These are phyloP conservation scores for Prunus salicina DNA, from an alignment of 306 rosid species.

Conservation along the genomic window DNA sequence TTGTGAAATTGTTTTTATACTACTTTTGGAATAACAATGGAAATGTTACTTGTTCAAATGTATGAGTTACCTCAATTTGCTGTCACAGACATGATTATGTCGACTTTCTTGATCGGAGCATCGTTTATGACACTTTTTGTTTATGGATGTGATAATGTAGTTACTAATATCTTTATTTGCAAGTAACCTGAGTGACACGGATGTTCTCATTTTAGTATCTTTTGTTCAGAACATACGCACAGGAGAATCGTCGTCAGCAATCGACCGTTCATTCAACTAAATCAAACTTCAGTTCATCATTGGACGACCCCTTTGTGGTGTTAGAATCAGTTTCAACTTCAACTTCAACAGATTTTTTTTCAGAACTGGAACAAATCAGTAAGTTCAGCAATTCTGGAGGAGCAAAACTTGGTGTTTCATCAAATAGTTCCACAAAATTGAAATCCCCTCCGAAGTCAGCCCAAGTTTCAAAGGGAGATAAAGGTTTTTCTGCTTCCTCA, in stretches of 20 bases:
- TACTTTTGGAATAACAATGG: background rate
- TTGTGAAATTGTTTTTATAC: background rate
- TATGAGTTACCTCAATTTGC: background rate
- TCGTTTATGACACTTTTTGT: background rate
- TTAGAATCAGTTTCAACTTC: slow-evolving; percentile 60
- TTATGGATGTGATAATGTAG: background rate
- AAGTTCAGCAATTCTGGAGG: slow-evolving; percentile 45
- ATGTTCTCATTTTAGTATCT: slow-evolving; percentile 10
- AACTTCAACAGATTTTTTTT: slow-evolving; percentile 39
- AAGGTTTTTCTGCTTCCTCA: slow-evolving; percentile 42
- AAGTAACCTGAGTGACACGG: background rate
- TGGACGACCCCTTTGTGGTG: slow-evolving; percentile 60
- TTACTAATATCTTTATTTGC: background rate
- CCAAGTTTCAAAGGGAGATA: slow-evolving; percentile 38
- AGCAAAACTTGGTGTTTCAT: slow-evolving; percentile 29
- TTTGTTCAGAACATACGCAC: slow-evolving; percentile 17
- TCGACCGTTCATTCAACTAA: slow-evolving; percentile 29
- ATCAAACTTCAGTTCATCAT: slow-evolving; percentile 29
- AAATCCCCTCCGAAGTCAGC: slow-evolving; percentile 64
- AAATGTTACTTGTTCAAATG: background rate
- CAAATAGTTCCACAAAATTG: slow-evolving; percentile 39
- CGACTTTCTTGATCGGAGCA: background rate
- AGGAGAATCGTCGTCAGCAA: slow-evolving; percentile 27
- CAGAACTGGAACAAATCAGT: slow-evolving; percentile 44
- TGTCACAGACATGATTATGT: background rate